These are phyloP conservation scores for Nicotiana paniculata DNA, from an alignment of 257 asterid genomes.

Conservation along the genomic window DNA sequence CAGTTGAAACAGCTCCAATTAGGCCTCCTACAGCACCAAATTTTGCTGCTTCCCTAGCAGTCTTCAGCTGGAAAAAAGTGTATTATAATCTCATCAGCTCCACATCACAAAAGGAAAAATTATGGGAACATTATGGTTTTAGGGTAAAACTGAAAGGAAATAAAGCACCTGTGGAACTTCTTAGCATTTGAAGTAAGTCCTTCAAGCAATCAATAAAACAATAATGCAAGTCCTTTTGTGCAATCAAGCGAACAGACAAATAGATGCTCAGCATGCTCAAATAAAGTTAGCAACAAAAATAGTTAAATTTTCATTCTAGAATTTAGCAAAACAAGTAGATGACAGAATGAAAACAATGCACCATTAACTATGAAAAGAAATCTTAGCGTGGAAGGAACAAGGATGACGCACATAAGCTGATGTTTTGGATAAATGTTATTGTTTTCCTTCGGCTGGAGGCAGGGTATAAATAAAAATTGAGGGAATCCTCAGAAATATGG, in stretches of 20 bases:
- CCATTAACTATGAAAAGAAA: neutral
- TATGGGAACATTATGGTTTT: neutral
- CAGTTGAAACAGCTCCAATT: constrained; percentile 70
- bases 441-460: neutral
- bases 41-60: constrained; percentile 61
- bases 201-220: neutral
- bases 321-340: neutral
- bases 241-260: neutral
- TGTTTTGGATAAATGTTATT: neutral
- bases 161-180: neutral
- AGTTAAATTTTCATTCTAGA: neutral
- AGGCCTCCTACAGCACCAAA: constrained; percentile 67
- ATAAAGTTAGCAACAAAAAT: neutral
- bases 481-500: neutral
- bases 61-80: constrained; percentile 58
- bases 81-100: neutral
- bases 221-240: neutral
- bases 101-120: neutral
- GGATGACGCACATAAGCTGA: neutral
- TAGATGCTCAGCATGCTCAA: neutral
- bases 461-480: neutral
- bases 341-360: neutral
- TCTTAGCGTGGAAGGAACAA: neutral
- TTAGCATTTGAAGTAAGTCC: neutral
- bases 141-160: neutral